Conservation (phyloP, 2,329 filamentous ascomycete species). For the Diaporthe citri region DNA sequence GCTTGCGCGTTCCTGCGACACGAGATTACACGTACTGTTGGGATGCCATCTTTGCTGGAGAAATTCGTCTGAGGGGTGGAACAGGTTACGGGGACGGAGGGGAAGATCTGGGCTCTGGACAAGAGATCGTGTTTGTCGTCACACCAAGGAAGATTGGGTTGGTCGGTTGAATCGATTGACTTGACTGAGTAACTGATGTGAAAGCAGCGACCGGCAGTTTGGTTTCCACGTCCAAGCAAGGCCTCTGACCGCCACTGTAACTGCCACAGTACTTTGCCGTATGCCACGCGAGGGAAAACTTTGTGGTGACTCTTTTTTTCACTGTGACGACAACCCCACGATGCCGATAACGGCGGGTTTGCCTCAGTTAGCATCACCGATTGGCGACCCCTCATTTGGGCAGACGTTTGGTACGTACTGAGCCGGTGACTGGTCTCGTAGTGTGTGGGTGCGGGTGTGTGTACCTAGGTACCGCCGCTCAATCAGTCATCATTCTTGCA, state of each 20-base stretch:
- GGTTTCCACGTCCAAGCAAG: constrained; percentile 14
- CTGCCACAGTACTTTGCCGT: not conserved
- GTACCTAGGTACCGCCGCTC: constrained; percentile 1
- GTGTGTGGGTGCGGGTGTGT: not conserved
- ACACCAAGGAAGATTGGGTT: constrained; percentile 13
- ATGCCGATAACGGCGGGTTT: constrained; percentile 33
- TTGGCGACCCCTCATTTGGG: constrained; percentile 24
- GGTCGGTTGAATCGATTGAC: not conserved
- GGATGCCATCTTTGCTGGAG: constrained; percentile 37
- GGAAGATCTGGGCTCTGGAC: constrained; percentile 20
- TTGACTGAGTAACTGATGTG: not conserved
- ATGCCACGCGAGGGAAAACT: not conserved
- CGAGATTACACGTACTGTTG: constrained; percentile 38
- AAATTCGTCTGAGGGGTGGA: constrained; percentile 14
- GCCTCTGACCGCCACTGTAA: constrained; percentile 27
- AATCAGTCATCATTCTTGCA: constrained; percentile 4
- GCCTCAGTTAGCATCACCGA: constrained; percentile 23
- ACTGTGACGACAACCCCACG: constrained; percentile 23
- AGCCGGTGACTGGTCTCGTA: not conserved
- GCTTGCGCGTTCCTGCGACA: constrained; percentile 10
- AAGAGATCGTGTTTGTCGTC: constrained; percentile 31
- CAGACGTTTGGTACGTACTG: constrained; percentile 2
- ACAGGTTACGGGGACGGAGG: constrained; percentile 14
- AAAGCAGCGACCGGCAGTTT: constrained; percentile 13
- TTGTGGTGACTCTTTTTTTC: constrained; percentile 21